Base-by-base conservation (phyloP, 1,139 yeast genomes). In the Blastobotrys ciferrii region DNA sequence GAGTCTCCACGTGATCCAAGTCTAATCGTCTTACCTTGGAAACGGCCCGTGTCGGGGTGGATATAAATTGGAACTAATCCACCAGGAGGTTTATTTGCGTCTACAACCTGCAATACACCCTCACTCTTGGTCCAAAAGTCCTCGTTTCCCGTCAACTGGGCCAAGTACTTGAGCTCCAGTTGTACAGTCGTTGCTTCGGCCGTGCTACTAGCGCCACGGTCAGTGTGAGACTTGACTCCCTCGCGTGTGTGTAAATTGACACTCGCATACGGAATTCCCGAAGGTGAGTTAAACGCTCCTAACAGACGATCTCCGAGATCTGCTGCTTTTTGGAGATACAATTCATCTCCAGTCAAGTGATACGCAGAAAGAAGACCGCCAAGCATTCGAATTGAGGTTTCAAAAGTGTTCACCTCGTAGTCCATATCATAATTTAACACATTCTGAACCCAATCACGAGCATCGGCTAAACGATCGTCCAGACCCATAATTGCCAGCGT, bases 1-100 rank as follows among this genome's bases (percentile, higher is more conserved):
- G 96, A 87, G 65, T 89, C 98, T 44, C 96, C 97, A 58, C 96
- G 76, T 1, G 95, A 86, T 0, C 97, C 97, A 51, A 91, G 70
- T 54, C 96, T 76, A 53, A 91, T 87, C 51, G 78, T 67, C 1
- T 64, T 61, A 0, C 88, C 89, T 54, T 74, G 80, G 65, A 78
- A 88, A 55, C 73, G 70, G 1, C 95, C 97, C 0, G 84, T 76
- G 33, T 81, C 83, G 2, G 96, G 94, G 13, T 80, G 73, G 36
- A 89, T 82, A 61, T 75, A 86, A 39, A 88, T 87, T 1, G 97
- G 96, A 1, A 80, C 95, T 45, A 91, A 74, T 0, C 96, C 96
- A 57, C 80, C 91, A 41, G 64, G 58, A n/a, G 88, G 83, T 46
- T 70, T 65, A 56, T 76, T 77, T 11, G 39, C 23, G 38, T 43